Conservation (phyloP, 106 monocot species). For the Posidonia australis region DNA sequence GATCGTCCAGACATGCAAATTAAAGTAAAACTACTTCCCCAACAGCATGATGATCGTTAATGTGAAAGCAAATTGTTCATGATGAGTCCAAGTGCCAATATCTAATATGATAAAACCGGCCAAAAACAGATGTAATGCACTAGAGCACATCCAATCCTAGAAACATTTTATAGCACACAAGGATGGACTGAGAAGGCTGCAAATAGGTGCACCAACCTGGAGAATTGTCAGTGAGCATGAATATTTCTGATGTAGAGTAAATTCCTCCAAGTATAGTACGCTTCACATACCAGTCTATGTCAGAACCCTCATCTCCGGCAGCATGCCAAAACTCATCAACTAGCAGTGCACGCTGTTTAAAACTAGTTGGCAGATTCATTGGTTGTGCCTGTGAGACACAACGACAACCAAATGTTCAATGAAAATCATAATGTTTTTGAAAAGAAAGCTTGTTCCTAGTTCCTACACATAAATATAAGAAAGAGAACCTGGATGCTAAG, state of each 20-base stretch:
- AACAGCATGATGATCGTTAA: no score
- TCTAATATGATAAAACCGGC: no score
- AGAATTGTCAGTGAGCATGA: slow-evolving; percentile 83
- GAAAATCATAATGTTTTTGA: background rate
- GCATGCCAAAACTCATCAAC: slow-evolving; percentile 98
- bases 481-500: slow-evolving; percentile 84
- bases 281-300: slow-evolving; percentile 91
- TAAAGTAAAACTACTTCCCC: no score
- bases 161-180: background rate
- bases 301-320: slow-evolving; percentile 59
- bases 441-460: background rate
- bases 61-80: no score
- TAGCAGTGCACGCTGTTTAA: slow-evolving; percentile 73
- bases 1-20: no score
- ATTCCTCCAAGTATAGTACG: slow-evolving; percentile 78
- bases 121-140: no score
- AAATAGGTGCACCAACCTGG: slow-evolving; percentile 43
- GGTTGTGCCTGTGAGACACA: slow-evolving; percentile 59
- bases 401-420: background rate
- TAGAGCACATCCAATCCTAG: no score
- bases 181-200: background rate
- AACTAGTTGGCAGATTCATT: slow-evolving; percentile 54
- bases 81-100: no score
- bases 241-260: slow-evolving; percentile 80
- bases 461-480: background rate